Evolutionary conservation across 129 eudicot genomes (phyloP).

Genomic region (Arctium lappa): DNA sequence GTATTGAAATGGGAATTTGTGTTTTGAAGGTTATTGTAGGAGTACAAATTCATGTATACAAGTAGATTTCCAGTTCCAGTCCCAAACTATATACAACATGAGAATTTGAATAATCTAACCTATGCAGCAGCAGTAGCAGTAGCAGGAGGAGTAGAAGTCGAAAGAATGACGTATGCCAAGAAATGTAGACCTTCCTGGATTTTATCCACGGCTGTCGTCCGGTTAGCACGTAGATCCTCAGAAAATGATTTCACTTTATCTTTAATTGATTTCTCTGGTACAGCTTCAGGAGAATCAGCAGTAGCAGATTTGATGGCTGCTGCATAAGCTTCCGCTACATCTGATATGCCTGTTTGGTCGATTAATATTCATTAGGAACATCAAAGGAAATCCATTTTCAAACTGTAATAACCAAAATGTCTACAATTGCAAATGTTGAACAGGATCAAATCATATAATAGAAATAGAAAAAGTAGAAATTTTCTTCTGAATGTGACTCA

Average conservation of each 20-base stretch:
- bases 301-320: constrained; percentile 64
- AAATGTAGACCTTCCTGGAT: constrained; percentile 84
- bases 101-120: constrained; percentile 29
- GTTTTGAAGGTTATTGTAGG: constrained; percentile 1
- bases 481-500: too few relatives aligned
- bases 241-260: constrained; percentile 62
- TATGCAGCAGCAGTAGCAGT: constrained; percentile 24
- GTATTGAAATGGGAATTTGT: constrained; percentile 5
- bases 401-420: neutral
- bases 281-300: constrained; percentile 43
- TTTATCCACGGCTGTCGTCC: constrained; percentile 58
- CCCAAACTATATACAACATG: constrained; percentile 42
- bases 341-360: constrained; percentile 73
- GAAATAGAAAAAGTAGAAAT: too few relatives aligned
- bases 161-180: constrained; percentile 62
- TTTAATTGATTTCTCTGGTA: constrained; percentile 54
- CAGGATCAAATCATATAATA: neutral
- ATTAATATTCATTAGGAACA: neutral
- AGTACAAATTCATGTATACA: constrained; percentile 21
- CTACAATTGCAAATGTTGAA: neutral
- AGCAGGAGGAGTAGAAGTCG: constrained; percentile 73
- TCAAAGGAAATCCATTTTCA: neutral
- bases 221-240: constrained; percentile 55
- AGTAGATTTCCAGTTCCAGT: neutral
- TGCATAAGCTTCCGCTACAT: constrained; percentile 82